These are phyloP conservation scores for Diospyros lotus DNA, from an alignment of 148 eudicot genomes.

Conservation along the genomic window DNA sequence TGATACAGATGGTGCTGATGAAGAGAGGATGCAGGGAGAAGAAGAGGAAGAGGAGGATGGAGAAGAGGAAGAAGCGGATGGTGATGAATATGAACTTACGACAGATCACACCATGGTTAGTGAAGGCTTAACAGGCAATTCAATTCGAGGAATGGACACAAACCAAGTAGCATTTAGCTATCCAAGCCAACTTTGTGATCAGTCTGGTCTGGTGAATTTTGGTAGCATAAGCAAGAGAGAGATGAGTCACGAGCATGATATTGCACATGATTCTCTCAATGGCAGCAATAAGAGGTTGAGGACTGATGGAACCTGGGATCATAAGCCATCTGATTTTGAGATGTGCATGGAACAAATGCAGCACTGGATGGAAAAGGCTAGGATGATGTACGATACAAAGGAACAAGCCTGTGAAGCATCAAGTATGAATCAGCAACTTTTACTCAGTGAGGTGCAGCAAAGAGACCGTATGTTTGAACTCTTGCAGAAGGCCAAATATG, in stretches of 20 bases:
- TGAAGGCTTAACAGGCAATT: slow-evolving; percentile 43
- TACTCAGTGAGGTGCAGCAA: slow-evolving; percentile 29
- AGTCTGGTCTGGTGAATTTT: slow-evolving; percentile 39
- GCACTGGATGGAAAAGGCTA: slow-evolving; percentile 38
- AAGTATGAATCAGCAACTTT: slow-evolving; percentile 35
- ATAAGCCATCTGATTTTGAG: slow-evolving; percentile 34
- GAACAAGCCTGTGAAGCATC: slow-evolving; percentile 29
- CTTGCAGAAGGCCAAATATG: slow-evolving; percentile 37
- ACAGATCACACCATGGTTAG: slow-evolving; percentile 25
- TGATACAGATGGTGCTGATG: slow-evolving; percentile 23
- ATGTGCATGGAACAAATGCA: slow-evolving; percentile 46
- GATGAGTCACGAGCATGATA: slow-evolving; percentile 43
- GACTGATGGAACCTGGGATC: slow-evolving; percentile 46
- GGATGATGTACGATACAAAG: slow-evolving; percentile 33
- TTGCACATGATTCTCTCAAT: slow-evolving; percentile 29
- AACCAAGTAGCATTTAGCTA: slow-evolving; percentile 35
- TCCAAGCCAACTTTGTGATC: slow-evolving; percentile 34
- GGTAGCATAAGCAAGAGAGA: slow-evolving; percentile 48
- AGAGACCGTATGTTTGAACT: slow-evolving; percentile 42
- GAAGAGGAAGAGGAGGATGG: slow-evolving; percentile 25
- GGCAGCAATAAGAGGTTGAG: slow-evolving; percentile 54
- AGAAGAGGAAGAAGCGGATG: slow-evolving; percentile 41
- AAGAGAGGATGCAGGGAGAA: slow-evolving; percentile 24
- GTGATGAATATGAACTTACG: slow-evolving; percentile 27
- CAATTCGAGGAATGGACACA: slow-evolving; percentile 46